Base-by-base conservation (phyloP, 306 rosid genomes). In the Gastrolobium bilobum region DNA sequence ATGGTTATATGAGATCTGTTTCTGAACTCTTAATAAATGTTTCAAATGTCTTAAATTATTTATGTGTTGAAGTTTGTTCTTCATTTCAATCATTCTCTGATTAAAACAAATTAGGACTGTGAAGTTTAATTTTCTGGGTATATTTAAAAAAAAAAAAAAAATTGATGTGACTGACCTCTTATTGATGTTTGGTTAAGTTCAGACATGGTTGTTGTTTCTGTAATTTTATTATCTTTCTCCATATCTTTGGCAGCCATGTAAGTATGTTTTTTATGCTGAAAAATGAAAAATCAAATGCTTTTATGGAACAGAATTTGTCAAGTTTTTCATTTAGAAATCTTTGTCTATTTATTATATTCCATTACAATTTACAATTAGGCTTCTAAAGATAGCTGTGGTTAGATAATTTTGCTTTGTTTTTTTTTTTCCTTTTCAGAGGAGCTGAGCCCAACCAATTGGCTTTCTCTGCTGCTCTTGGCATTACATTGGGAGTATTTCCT, bases 381-480 rank as follows among this genome's bases (percentile, higher is more conserved):
- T 76, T 48, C 52, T 42, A 20, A 40, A 35, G 72, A 47, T 3
- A n/a, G 26, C 13, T 47, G 44, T 34, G 9, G 38, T 52, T 44
- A 2, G 50, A 46, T 68, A 54, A 40, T 20, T 68, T 69, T 31
- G 47, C 39, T 69, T 26, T 59, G 60, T 71, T 71, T 30, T 46
- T 20, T 20, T 69, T 26, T 59, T 66, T 71, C 66, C 15, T 46
- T 71, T 76, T 63, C 82, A 95, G 99, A 86, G 99, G 98, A 64
- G 93, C 98, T 29, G 98, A 95, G 75, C 99, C 99, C 7, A 86
- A 78, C 7, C 91, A 86, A 67, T 71, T 94, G 89, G 97, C 98
- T 13, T 94, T 92, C 81, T 94, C 98, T 73, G 91, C 94, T n/a
- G 93, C 98, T 47, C 85, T 92, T 37, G 98, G 98, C 71, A 77